Percentiles rank a stretch among this genome's conserved stretches.
These are phyloP conservation scores for Fusarium concolor DNA, from an alignment of 2,329 filamentous ascomycete genomes.

Conservation along the genomic window DNA sequence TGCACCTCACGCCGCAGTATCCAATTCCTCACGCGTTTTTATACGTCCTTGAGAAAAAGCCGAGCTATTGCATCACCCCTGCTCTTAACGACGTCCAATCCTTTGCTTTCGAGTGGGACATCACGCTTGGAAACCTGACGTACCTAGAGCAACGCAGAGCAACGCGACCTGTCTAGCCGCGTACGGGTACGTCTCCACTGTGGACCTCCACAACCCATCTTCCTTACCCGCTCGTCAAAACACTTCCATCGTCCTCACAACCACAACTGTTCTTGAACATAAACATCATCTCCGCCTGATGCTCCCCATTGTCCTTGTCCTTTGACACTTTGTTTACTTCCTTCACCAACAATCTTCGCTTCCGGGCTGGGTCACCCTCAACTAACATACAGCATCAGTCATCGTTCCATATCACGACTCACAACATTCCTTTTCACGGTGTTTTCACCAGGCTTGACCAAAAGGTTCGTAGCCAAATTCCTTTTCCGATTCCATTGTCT, in stretches of 20 bases:
- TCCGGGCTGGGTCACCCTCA: slow-evolving; percentile 38
- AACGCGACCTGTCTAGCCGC: slow-evolving; percentile 49
- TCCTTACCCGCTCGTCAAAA: slow-evolving; percentile 54
- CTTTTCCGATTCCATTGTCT: slow-evolving; percentile 48
- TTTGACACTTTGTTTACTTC: slow-evolving; percentile 43
- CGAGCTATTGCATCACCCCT: slow-evolving; percentile 26
- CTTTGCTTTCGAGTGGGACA: slow-evolving; percentile 45
- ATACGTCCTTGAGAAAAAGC: slow-evolving; percentile 35
- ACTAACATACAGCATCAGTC: slow-evolving; percentile 48
- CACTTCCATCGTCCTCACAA: slow-evolving; percentile 52
- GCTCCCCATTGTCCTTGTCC: slow-evolving; percentile 42
- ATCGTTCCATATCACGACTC: slow-evolving; percentile 44
- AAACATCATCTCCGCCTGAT: slow-evolving; percentile 50
- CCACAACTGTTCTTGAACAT: slow-evolving; percentile 48
- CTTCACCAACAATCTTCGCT: slow-evolving; percentile 31
- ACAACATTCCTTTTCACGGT: slow-evolving; percentile 54
- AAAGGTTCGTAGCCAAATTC: slow-evolving; percentile 53
- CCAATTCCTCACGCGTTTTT: slow-evolving; percentile 33
- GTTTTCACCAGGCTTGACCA: slow-evolving; percentile 50
- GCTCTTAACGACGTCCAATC: slow-evolving; percentile 38
- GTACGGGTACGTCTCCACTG: slow-evolving; percentile 50
- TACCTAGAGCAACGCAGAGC: slow-evolving; percentile 49
- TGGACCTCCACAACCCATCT: slow-evolving; percentile 43
- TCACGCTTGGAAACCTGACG: slow-evolving; percentile 46
- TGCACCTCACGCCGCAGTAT: slow-evolving; percentile 20